Conservation (phyloP, 1,139 yeast genomes). For the Taiozyma sp. region DNA sequence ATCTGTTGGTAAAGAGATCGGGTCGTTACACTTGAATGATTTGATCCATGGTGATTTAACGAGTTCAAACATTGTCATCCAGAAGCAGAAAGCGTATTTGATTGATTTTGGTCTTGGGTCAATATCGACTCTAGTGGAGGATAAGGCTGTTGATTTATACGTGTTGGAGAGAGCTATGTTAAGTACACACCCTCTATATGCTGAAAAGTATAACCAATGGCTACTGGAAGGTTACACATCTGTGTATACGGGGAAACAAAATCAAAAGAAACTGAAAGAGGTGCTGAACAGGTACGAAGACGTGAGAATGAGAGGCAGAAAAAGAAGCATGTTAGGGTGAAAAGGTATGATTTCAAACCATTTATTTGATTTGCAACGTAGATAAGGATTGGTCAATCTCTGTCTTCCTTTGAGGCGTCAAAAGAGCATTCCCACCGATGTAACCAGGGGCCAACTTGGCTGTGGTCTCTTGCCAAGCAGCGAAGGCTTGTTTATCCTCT, state of each 20-base stretch:
- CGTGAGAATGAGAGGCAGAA: conserved; percentile 89
- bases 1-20: conserved; percentile 67
- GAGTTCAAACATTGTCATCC: conserved; percentile 76
- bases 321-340: conserved; percentile 89
- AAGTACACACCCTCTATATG: conserved; percentile 81
- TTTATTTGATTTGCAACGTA: neutral
- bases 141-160: conserved; percentile 93
- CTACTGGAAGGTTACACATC: conserved; percentile 65
- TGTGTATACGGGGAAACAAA: conserved; percentile 34
- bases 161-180: conserved; percentile 88
- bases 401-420: conserved; percentile 17
- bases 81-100: conserved; percentile 44
- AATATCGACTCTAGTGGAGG: conserved; percentile 76
- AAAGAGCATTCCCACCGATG: conserved; percentile 24
- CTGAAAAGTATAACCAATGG: conserved; percentile 65
- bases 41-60: conserved; percentile 95
- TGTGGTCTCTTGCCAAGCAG: conserved; percentile 29
- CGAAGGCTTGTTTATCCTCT: conserved; percentile 24
- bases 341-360: neutral
- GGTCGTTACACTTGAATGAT: conserved; percentile 67
- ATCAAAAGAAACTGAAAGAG: conserved; percentile 46
- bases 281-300: conserved; percentile 66
- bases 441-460: conserved; percentile 39
- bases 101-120: conserved; percentile 90
- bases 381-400: conserved; percentile 11